Conservation (phyloP, 116 monocot genomes). For the Papilionanthe hybrid region DNA sequence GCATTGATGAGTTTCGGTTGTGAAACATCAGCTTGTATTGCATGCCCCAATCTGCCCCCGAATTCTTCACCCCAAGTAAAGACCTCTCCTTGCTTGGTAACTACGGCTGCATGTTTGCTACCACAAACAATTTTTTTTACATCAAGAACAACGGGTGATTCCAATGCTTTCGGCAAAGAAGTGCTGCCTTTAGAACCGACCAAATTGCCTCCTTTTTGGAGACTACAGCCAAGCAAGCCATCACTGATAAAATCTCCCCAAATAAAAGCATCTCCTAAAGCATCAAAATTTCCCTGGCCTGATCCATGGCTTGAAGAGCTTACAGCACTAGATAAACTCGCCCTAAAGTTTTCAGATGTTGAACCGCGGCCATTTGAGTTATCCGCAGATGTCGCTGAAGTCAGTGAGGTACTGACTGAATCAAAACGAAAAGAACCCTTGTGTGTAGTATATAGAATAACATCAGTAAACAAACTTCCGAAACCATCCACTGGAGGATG, state of each 20-base stretch:
- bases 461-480: conserved; percentile 67
- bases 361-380: conserved; percentile 52
- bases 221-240: conserved; percentile 53
- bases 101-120: conserved; percentile 59
- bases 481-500: conserved; percentile 45
- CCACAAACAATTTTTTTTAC: conserved; percentile 77
- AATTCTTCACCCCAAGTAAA: conserved; percentile 96
- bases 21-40: conserved; percentile 56
- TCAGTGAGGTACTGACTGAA: conserved; percentile 28
- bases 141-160: conserved; percentile 71
- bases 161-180: conserved; percentile 67
- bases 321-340: conserved; percentile 89
- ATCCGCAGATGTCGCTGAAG: conserved; percentile 53
- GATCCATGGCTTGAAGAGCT: conserved; percentile 97
- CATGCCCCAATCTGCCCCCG: conserved; percentile 94
- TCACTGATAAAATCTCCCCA: conserved; percentile 84
- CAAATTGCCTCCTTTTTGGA: conserved; percentile 26
- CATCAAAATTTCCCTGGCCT: conserved; percentile 72
- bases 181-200: conserved; percentile 32
- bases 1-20: conserved; percentile 74
- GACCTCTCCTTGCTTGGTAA: conserved; percentile 84
- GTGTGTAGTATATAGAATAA: conserved; percentile 49
- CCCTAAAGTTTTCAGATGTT: conserved; percentile 59
- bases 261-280: conserved; percentile 75
- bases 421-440: conserved; percentile 29